Evolutionary conservation across 2,329 filamentous ascomycete genomes (phyloP).

Genomic region (Grosmannia serpens): DNA sequence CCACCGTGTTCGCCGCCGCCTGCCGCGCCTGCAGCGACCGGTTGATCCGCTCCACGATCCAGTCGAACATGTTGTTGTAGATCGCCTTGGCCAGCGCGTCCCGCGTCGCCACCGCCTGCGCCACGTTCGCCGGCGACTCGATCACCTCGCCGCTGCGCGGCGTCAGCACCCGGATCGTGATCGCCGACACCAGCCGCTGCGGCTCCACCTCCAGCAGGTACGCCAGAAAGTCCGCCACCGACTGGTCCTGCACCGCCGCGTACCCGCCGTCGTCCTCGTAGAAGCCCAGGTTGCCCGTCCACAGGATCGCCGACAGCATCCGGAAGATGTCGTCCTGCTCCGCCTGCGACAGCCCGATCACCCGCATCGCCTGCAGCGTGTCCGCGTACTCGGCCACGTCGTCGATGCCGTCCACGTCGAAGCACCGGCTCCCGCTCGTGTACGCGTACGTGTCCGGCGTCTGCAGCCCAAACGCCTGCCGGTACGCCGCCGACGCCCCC

Average conservation of each 20-base stretch:
- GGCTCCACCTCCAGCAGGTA: constrained; percentile 85
- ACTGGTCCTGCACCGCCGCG: constrained; percentile 75
- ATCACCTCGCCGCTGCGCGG: constrained; percentile 55
- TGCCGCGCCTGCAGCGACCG: constrained; percentile 72
- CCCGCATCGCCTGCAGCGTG: constrained; percentile 84
- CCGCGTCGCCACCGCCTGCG: constrained; percentile 75
- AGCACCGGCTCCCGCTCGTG: constrained; percentile 87
- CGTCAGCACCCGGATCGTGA: constrained; percentile 78
- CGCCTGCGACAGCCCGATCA: constrained; percentile 76
- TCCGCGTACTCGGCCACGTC: constrained; percentile 82
- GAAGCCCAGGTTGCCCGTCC: constrained; percentile 92
- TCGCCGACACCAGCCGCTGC: constrained; percentile 67
- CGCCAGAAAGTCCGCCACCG: constrained; percentile 86
- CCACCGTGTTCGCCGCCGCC: constrained; percentile 70
- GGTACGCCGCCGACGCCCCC: constrained; percentile 75
- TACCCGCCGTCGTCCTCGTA: constrained; percentile 81
- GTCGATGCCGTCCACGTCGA: constrained; percentile 88
- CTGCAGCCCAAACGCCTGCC: constrained; percentile 81
- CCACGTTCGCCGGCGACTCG: constrained; percentile 69
- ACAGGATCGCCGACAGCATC: constrained; percentile 82
- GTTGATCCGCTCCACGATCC: constrained; percentile 92
- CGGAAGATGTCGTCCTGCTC: constrained; percentile 97
- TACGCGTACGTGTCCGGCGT: constrained; percentile 88
- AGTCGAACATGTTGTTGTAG: constrained; percentile 95
- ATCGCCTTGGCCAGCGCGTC: constrained; percentile 93